Evolutionary conservation across 2,329 filamentous ascomycete genomes (phyloP), one percentile per base, ranked within the genome.

Genomic region (Aspergillus puulaauensis): DNA sequence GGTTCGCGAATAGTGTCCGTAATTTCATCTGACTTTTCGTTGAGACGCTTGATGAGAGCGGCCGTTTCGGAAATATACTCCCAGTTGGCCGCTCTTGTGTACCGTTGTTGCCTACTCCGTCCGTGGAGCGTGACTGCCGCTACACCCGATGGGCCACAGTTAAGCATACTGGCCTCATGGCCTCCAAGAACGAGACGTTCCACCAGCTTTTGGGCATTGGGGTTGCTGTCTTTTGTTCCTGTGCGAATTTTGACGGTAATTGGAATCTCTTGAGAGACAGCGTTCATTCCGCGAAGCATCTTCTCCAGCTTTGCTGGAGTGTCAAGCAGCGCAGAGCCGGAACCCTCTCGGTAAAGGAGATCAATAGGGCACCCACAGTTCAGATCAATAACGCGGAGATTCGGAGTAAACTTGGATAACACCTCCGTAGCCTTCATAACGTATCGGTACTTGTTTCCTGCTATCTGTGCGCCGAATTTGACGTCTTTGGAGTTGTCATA

Each of bases 351-450:
- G 80, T 86, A 98, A 52, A 99, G 88, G 66, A 97, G 85, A 71
- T 99, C 95, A 70, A 99, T 97, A 4, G 95, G 95, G 70, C 95
- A 99, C 45, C 95, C 95, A 68, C 93, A 98, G 79, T 99, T 99
- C 65, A 99, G 81, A 70, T 99, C 95, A 63, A 99, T 90, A 40
- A 96, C 86, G 37, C 95, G 90, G 19, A 99, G 83, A 67, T 91
- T 86, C 3, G 95, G 93, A 57, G 93, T 87, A 62, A 90, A 86
- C 31, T 83, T 82, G 5, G 88, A 88, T 47, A 99, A 79, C 3
- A 89, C 84, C 73, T 98, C 92, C 1, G 93, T 90, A 0, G 91
- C 88, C 78, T 96, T 97, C 71, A 93, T 83, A 3, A 90, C 93
- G 55, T 92, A 82, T 90, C 91, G 96, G 14, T 93, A 91, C 72